Conservation (phyloP, 2,329 filamentous ascomycete genomes). For the Cercospora citrullina region DNA sequence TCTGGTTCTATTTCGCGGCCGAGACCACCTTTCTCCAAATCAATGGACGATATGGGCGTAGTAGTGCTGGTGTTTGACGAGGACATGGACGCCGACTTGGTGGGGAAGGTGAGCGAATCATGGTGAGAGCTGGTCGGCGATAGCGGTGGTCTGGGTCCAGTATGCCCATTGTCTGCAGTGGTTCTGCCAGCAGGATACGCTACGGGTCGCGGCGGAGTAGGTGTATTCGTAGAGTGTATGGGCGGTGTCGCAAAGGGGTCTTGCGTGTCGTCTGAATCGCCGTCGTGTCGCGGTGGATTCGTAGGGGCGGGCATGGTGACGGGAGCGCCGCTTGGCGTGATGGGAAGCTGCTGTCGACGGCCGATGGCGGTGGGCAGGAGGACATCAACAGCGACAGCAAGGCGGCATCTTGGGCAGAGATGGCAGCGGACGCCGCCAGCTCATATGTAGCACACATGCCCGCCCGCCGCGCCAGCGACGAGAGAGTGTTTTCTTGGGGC, state of each 20-base stretch:
- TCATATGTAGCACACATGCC: slow-evolving; percentile 2
- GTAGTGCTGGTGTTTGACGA: slow-evolving; percentile 29
- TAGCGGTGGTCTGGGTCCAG: slow-evolving; percentile 8
- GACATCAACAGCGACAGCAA: background rate
- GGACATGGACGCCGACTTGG: slow-evolving; percentile 36
- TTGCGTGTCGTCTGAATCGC: background rate
- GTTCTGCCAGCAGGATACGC: slow-evolving; percentile 16
- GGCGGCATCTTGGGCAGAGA: background rate
- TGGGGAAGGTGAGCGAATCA: slow-evolving; percentile 20
- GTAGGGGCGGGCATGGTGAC: background rate
- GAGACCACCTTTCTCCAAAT: slow-evolving; percentile 34
- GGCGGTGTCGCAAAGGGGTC: background rate
- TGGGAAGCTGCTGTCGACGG: background rate
- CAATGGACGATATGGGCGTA: slow-evolving; percentile 29
- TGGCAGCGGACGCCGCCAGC: background rate
- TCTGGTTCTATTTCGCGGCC: slow-evolving; percentile 19
- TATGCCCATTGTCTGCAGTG: background rate
- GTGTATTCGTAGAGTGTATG: background rate
- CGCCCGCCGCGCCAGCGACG: background rate
- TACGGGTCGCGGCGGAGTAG: slow-evolving; percentile 25
- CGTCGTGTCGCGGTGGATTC: background rate
- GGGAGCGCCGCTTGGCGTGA: background rate
- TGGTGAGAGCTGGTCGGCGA: slow-evolving; percentile 16
- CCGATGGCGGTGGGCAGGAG: background rate
- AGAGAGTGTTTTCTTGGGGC: background rate